Base-by-base conservation (phyloP, 345 rosid genomes). In the Aquilaria sinensis region DNA sequence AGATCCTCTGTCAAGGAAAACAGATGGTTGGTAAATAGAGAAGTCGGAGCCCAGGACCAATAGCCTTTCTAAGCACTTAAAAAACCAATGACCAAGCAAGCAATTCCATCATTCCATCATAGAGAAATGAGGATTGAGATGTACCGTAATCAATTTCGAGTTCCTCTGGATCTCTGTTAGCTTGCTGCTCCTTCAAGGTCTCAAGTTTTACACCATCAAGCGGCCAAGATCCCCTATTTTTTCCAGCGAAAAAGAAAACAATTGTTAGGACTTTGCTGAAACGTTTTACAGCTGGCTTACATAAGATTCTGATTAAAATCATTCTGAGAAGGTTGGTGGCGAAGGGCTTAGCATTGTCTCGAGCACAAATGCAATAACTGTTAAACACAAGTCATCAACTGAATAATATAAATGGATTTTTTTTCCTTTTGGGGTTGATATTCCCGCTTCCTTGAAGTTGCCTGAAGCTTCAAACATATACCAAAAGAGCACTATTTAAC, bases 71-170 rank as follows among this genome's bases (percentile, higher is more conserved):
- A 16, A 9, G 34, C 1, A 5, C 52, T 50, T 9, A n/a, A 0
- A 34, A 58, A 3, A 9, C n/a, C 6, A 52, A 56, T 30, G 29
- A 12, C 31, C 12, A 51, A 33, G 23, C 3, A 16, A 30, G 6
- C 31, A 45, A 23, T 23, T 13, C 7, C 5, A 49, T 53, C 6
- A n/a, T 8, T 41, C 30, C 23, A 12, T 10, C 12, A 31, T 33
- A 14, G 51, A 11, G 47, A 53, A 59, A 37, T 16, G 16, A 55
- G 30, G 56, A 52, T 4, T 10, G 48, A 60, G 47, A 66, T 31
- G 45, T 79, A 94, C 97, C 96, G 71, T 82, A 74, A 65, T 88
- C 96, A 51, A 87, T 81, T 73, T 85, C 97, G n/a, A 84, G 79
- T 65, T 88, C 93, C 69, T 83, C 93, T 0, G 85, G 86, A 60